Base-by-base conservation (phyloP, 805 yeast species). In the Candida xiaguanensis region DNA sequence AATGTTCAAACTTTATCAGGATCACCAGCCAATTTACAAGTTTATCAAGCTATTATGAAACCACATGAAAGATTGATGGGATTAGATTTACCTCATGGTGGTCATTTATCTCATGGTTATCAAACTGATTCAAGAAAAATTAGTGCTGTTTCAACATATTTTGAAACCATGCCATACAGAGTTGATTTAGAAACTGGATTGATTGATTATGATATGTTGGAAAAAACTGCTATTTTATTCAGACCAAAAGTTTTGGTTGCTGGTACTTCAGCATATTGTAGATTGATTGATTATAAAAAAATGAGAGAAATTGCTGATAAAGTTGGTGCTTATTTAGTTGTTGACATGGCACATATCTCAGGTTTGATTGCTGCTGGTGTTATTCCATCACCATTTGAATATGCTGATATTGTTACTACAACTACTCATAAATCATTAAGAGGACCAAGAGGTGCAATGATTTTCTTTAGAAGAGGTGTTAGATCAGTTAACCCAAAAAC, bases 391-490 rank as follows among this genome's bases (percentile, higher is more conserved):
- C 99, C 99, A 43, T 91, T 91, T 70, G 83, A 82, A 56, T 79
- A 83, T 65, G 85, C 96, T 41, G 99, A 91, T 68, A 86, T 91
- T 53, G 98, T 91, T 59, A 91, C 99, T 48, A 91, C 98, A 47
- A 91, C 99, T 39, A 89, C 97, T 28, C 99, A 91, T 74, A 91
- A 91, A 71, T 89, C 97, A 14, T 78, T 91, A 58, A 85, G 99
- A 74, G 99, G 99, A 31, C 99, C 99, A 64, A 82, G 99, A 72
- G 99, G 98, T 63, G 95, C 99, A 35, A 84, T 91, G 89, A 91
- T 91, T 60, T 91, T 91, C 74, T 91, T 79, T 78, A 84, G 98
- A 77, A 87, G 85, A 72, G 98, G 98, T 53, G 78, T 87, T 42
- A 81, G 95, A 70, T 78, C 81, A 50, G 78, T 80, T 49, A 82